Evolutionary conservation across 2,329 filamentous ascomycete species (phyloP).

Genomic region (Epicoccum sorghinum): DNA sequence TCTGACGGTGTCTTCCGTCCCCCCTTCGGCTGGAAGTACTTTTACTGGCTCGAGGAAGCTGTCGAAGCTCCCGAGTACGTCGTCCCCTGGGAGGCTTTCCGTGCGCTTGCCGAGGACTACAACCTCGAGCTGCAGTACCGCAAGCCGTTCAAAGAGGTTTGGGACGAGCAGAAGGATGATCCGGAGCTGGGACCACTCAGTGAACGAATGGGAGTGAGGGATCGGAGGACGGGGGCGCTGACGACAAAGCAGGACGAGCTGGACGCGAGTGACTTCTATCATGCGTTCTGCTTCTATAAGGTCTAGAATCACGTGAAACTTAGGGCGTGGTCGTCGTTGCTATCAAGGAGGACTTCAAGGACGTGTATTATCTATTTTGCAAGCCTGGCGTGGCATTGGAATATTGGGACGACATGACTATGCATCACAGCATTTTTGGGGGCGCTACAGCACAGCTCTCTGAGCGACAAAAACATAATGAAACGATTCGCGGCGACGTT

Average conservation of each 20-base stretch:
- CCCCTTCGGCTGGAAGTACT: slow-evolving; percentile 97
- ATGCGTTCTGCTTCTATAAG: slow-evolving; percentile 97
- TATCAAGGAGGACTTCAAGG: not conserved
- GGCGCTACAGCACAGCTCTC: not conserved
- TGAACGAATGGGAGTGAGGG: slow-evolving; percentile 93
- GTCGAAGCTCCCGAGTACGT: slow-evolving; percentile 98
- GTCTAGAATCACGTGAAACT: slow-evolving; percentile 58
- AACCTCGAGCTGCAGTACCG: slow-evolving; percentile 95
- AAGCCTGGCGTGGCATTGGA: not conserved
- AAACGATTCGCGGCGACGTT: too few species aligned
- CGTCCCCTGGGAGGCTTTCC: slow-evolving; percentile 97
- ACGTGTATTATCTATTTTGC: not conserved
- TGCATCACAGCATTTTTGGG: not conserved
- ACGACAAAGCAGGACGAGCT: slow-evolving; percentile 84
- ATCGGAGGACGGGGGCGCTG: slow-evolving; percentile 68
- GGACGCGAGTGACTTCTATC: slow-evolving; percentile 83
- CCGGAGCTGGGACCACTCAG: slow-evolving; percentile 79
- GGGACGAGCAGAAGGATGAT: slow-evolving; percentile 89
- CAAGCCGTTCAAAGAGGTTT: slow-evolving; percentile 87
- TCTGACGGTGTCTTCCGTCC: slow-evolving; percentile 90
- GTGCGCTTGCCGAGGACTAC: slow-evolving; percentile 93
- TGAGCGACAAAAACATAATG: not conserved
- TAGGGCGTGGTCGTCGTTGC: too few species aligned
- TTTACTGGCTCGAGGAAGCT: slow-evolving; percentile 92
- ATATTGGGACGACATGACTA: not conserved